Percentiles rank a stretch among this genome's conserved stretches.
Conservation (phyloP, 306 rosid species). For the Hippophae gyantsensis region DNA sequence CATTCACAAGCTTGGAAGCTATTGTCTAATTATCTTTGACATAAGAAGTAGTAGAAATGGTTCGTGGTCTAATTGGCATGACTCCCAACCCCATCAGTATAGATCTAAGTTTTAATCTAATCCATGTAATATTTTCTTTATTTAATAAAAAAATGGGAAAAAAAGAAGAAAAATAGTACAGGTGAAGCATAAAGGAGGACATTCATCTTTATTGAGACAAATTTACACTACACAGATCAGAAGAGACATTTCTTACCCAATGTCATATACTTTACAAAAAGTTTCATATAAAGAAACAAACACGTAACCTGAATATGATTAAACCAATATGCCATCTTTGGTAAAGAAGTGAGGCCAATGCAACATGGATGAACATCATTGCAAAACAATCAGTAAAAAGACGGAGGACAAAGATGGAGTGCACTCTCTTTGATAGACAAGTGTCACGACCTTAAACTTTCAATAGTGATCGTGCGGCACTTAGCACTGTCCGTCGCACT, state of each 20-base stretch:
- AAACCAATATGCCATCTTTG: slow-evolving; percentile 81
- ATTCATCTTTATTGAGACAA: slow-evolving; percentile 95
- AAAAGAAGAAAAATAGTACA: too few relatives aligned
- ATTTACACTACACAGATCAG: slow-evolving; percentile 42
- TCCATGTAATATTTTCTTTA: too few relatives aligned
- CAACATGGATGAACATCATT: slow-evolving; percentile 62
- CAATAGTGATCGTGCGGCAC: too few relatives aligned
- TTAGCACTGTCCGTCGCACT: too few relatives aligned
- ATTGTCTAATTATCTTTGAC: slow-evolving; percentile 52
- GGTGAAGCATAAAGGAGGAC: slow-evolving; percentile 90
- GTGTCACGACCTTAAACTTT: too few relatives aligned
- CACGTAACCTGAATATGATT: slow-evolving; percentile 47
- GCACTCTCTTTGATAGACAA: slow-evolving; percentile 84
- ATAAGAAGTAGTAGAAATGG: slow-evolving; percentile 51
- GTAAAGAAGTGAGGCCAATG: slow-evolving; percentile 52
- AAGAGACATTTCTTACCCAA: slow-evolving; percentile 19
- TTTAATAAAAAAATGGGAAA: too few relatives aligned
- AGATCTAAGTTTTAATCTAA: too few relatives aligned
- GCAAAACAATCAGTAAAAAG: slow-evolving; percentile 87
- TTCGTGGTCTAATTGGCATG: too few relatives aligned
- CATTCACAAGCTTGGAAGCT: neutral
- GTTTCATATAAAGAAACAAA: neutral
- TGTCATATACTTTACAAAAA: slow-evolving; percentile 1
- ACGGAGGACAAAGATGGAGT: slow-evolving; percentile 85
- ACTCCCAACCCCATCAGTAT: too few relatives aligned